A percentile compares a stretch with the other conserved stretches of the same genome.
Evolutionary conservation across 2,329 filamentous ascomycete species (phyloP).

Genomic region (Microdochium bolleyi): DNA sequence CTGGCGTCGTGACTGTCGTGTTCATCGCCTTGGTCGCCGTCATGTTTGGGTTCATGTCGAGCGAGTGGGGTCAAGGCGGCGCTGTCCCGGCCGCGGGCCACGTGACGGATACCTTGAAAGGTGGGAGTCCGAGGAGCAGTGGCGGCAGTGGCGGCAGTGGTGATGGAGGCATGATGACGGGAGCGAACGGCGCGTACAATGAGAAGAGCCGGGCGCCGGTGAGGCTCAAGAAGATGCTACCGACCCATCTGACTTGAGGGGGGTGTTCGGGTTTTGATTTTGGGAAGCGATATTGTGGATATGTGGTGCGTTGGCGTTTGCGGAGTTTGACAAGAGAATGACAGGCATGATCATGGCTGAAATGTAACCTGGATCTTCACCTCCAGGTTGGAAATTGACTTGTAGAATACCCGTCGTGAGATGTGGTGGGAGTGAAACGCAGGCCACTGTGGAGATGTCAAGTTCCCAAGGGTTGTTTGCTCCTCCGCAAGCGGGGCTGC

Average conservation of each 20-base stretch:
- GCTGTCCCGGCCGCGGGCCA: not conserved
- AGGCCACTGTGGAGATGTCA: too few relatives aligned
- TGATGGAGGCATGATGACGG: not conserved
- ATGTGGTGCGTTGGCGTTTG: too few relatives aligned
- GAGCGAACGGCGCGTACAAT: not conserved
- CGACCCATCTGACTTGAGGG: not conserved
- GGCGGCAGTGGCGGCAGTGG: not conserved
- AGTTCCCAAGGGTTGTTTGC: too few relatives aligned
- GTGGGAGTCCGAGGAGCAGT: not conserved
- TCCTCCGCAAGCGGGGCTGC: not conserved
- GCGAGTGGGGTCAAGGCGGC: not conserved
- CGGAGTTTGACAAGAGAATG: not conserved
- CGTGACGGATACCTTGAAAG: not conserved
- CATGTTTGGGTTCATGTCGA: not conserved
- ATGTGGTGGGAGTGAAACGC: too few relatives aligned
- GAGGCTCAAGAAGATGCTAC: not conserved
- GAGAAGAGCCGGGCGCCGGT: not conserved
- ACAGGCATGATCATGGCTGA: too few relatives aligned
- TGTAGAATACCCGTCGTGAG: too few relatives aligned
- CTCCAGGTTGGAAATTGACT: too few relatives aligned
- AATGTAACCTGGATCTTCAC: too few relatives aligned
- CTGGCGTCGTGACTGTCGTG: slow-evolving; percentile 14
- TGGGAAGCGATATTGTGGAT: not conserved
- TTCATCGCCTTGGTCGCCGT: slow-evolving; percentile 2
- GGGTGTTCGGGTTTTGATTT: not conserved